A percentile compares a stretch with the other conserved stretches of the same genome.
phyloP scores from a whole-genome alignment of 192 early-diverging fungal species.

The Radiomyces spectabilis region DNA sequence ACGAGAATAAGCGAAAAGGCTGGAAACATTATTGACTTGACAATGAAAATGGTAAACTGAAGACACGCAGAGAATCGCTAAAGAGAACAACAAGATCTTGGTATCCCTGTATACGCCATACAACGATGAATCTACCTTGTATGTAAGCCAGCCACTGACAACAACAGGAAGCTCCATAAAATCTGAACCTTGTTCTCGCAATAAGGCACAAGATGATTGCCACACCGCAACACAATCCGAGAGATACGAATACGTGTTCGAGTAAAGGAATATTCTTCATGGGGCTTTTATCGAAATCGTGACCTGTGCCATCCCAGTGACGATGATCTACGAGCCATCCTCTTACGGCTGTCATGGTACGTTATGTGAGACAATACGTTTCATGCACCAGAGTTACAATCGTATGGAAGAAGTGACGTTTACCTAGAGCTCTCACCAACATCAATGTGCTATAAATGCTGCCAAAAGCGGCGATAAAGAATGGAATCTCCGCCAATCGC shows the following conservation, averaged over 20 bases:
- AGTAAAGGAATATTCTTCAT: neutral
- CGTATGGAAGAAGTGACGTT: neutral
- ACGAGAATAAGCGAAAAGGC: neutral
- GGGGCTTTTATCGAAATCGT: neutral
- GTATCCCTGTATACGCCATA: neutral
- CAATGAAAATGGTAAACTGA: neutral
- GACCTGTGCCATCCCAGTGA: slow-evolving; percentile 1
- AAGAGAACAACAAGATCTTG: neutral
- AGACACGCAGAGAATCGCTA: neutral
- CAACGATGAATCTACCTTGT: neutral
- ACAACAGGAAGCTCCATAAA: neutral
- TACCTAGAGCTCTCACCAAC: neutral
- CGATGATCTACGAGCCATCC: slow-evolving; percentile 1
- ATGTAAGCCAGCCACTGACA: neutral
- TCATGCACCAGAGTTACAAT: no score
- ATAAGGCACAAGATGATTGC: no score
- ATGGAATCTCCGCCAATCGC: neutral
- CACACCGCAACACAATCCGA: no score
- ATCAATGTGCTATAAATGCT: neutral
- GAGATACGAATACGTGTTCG: neutral
- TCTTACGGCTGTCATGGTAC: neutral
- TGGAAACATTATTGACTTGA: neutral
- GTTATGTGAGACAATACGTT: neutral
- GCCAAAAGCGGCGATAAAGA: neutral
- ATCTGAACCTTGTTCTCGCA: neutral